Evolutionary conservation across 306 rosid genomes (phyloP).

Genomic region (Ormosia semicastrata): DNA sequence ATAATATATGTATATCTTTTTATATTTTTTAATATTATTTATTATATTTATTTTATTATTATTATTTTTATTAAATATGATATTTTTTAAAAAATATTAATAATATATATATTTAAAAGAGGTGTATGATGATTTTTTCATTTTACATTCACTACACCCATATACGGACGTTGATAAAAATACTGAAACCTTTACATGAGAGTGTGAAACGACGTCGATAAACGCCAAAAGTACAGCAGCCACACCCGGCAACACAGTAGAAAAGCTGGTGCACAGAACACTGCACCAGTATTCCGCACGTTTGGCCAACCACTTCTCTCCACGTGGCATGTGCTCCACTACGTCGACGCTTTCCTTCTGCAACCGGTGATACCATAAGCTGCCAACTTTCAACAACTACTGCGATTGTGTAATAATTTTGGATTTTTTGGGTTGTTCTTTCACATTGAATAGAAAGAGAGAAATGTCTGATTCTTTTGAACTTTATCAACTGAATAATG

Average conservation of each 20-base stretch:
- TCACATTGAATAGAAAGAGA: background rate
- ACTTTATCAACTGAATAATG: background rate
- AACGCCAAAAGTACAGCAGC: slow-evolving; percentile 25
- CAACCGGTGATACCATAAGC: background rate
- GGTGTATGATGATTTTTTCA: too few relatives aligned
- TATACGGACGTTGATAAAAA: background rate
- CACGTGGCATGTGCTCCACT: slow-evolving; percentile 38
- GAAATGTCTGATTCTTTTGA: background rate
- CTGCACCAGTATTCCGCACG: slow-evolving; percentile 38
- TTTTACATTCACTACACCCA: background rate
- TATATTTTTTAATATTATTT: too few relatives aligned
- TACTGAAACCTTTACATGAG: background rate
- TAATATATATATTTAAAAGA: too few relatives aligned
- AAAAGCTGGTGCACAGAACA: background rate
- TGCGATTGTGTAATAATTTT: background rate
- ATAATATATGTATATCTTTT: too few relatives aligned
- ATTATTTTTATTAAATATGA: too few relatives aligned
- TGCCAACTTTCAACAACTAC: slow-evolving; percentile 11
- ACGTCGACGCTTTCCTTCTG: slow-evolving; percentile 31
- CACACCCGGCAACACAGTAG: background rate
- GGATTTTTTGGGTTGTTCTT: background rate
- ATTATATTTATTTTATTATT: too few relatives aligned
- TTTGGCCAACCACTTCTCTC: background rate
- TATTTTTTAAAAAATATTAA: too few relatives aligned
- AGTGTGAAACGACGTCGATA: slow-evolving; percentile 10